Conservation (phyloP, 345 rosid species). For the Capsella bursapastoris region DNA sequence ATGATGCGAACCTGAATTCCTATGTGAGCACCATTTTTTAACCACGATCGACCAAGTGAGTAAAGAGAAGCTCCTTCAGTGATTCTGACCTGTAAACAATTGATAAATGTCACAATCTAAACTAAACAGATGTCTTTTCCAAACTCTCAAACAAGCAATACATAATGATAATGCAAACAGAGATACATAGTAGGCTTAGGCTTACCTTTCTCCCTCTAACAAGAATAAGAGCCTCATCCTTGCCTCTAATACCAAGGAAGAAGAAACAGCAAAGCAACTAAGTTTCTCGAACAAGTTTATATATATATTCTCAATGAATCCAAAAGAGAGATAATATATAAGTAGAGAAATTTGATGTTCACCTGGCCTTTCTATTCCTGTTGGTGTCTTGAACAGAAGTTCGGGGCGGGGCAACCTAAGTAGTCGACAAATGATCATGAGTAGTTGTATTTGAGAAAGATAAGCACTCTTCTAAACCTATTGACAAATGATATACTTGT, state of each 20-base stretch:
- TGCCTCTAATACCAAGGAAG: slow-evolving; percentile 51
- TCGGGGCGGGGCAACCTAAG: slow-evolving; percentile 59
- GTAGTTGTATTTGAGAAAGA: not conserved
- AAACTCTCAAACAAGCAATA: slow-evolving; percentile 15
- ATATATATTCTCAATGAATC: not conserved
- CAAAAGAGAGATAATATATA: slow-evolving; percentile 1
- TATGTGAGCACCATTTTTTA: slow-evolving; percentile 75
- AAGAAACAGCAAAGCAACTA: slow-evolving; percentile 29
- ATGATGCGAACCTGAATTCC: slow-evolving; percentile 65
- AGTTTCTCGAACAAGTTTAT: slow-evolving; percentile 9
- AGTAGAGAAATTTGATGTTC: slow-evolving; percentile 16
- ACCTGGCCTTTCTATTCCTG: slow-evolving; percentile 68
- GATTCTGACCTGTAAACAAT: slow-evolving; percentile 64
- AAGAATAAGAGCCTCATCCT: slow-evolving; percentile 52
- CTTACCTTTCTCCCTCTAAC: slow-evolving; percentile 80
- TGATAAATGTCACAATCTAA: slow-evolving; percentile 27
- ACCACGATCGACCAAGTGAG: slow-evolving; percentile 89
- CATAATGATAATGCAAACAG: slow-evolving; percentile 11
- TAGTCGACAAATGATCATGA: too few relatives aligned
- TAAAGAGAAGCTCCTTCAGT: slow-evolving; percentile 80
- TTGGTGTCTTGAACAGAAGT: slow-evolving; percentile 58
- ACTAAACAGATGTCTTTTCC: slow-evolving; percentile 2
- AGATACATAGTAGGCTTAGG: slow-evolving; percentile 18
- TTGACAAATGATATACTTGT: not conserved
- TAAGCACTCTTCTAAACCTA: not conserved